A percentile compares a stretch with the other conserved stretches of the same genome.
These are phyloP conservation scores for Ailanthus altissimus DNA, from an alignment of 345 rosid genomes.

Conservation along the genomic window DNA sequence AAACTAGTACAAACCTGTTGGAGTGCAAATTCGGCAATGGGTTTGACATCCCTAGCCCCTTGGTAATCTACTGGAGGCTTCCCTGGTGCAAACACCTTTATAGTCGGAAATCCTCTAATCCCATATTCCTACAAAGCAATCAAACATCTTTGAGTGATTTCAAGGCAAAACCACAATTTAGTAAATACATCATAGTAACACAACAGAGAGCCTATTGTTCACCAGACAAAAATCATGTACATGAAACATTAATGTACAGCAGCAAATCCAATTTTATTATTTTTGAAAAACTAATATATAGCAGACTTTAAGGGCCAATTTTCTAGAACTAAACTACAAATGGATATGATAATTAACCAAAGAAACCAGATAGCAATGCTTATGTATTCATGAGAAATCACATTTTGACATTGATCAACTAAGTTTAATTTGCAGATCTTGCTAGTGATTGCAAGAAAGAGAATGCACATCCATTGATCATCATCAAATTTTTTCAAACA, in stretches of 20 bases:
- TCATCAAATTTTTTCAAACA: background rate
- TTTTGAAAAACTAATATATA: background rate
- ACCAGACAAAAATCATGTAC: background rate
- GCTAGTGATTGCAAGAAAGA: background rate
- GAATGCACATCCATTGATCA: background rate
- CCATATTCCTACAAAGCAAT: conserved; percentile 73
- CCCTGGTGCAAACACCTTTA: conserved; percentile 86
- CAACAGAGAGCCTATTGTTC: no score
- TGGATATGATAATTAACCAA: background rate
- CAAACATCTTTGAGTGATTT: conserved; percentile 4
- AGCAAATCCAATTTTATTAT: conserved; percentile 1
- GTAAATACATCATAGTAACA: background rate
- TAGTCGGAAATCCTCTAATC: conserved; percentile 88
- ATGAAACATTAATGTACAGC: background rate
- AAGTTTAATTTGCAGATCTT: background rate
- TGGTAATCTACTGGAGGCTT: conserved; percentile 86
- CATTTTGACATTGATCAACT: background rate
- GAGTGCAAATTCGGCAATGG: conserved; percentile 72
- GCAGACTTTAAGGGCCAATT: background rate
- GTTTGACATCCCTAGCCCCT: conserved; percentile 89
- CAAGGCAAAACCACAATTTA: background rate
- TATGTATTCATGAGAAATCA: background rate
- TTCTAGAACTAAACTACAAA: background rate
- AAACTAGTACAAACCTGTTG: conserved; percentile 58
- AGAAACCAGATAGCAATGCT: background rate